Percentiles rank a stretch among this genome's conserved stretches.
Conservation (phyloP, 805 yeast genomes). For the Vanderwaltozyma yarrowii region DNA sequence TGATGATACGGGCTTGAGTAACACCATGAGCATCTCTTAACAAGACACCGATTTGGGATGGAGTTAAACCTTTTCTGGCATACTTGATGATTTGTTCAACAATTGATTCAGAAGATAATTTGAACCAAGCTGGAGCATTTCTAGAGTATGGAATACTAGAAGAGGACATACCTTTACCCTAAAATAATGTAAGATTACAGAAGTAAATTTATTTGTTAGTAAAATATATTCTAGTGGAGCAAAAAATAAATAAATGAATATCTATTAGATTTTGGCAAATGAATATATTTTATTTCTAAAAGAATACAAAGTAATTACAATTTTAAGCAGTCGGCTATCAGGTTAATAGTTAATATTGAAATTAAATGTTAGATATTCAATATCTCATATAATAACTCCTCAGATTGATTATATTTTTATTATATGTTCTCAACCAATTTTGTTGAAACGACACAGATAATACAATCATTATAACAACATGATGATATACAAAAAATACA, state of each 20-base stretch:
- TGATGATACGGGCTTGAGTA: slow-evolving; percentile 91
- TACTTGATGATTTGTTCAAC: slow-evolving; percentile 98
- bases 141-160: slow-evolving; percentile 99
- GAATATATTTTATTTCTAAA: too few relatives aligned
- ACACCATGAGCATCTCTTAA: slow-evolving; percentile 99
- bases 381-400: too few relatives aligned
- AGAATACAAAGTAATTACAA: too few relatives aligned
- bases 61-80: slow-evolving; percentile 99
- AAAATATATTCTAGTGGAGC: not conserved
- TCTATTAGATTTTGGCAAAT: too few relatives aligned
- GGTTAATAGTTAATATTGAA: too few relatives aligned
- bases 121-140: slow-evolving; percentile 99
- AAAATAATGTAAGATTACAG: slow-evolving; percentile 4
- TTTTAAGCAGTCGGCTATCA: too few relatives aligned
- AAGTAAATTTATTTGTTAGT: slow-evolving; percentile 1
- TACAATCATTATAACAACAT: too few relatives aligned
- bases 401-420: too few relatives aligned
- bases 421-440: too few relatives aligned
- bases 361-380: too few relatives aligned
- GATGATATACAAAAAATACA: too few relatives aligned
- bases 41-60: slow-evolving; percentile 98
- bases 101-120: slow-evolving; percentile 87
- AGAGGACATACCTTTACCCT: slow-evolving; percentile 99
- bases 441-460: too few relatives aligned
- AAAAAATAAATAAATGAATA: not conserved